Base-by-base conservation (phyloP, 1,284 basidiomycete genomes). In the Leccinum pachyderme region DNA sequence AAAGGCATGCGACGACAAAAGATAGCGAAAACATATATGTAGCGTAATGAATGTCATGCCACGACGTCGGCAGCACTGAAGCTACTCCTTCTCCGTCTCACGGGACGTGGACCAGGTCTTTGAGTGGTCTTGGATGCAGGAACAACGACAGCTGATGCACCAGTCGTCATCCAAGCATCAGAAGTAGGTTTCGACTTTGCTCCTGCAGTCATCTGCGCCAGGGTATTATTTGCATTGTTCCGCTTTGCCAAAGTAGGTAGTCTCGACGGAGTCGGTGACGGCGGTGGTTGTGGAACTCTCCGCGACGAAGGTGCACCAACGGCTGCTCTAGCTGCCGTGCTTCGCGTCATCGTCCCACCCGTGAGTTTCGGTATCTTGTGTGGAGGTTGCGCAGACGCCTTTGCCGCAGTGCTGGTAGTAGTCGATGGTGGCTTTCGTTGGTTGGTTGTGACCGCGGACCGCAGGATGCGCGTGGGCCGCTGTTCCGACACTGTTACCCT, bases 61-160 rank as follows among this genome's bases (percentile, higher is more conserved):
- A 91, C 80, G 35, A 93, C 83, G 69, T 93, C 87, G 8, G 87
- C 87, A 55, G 85, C 77, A 67, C 89, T 90, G 71, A 92, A 92
- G 63, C 90, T 91, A 65, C 90, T 91, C 56, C 90, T 76, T 65
- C 90, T 75, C 58, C 88, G 77, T 61, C 89, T 78, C 33, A 89
- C 80, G 52, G 77, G 85, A 53, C 87, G 77, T 60, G 90, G 70
- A 2, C 84, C 82, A 13, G 90, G 89, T 47, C 89, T 78, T 60
- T 82, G 84, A 3, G 65, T 70, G 4, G 82, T 77, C 70, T 88
- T 89, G 27, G 81, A 80, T 15, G 78, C 81, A 22, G 86, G 82
- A 13, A 83, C 81, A 24, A 89, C 86, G 24, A 89, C 82, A 4
- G 82, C 81, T n/a, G 70, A 81, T 73, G 81, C 77, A 63, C 86